These are phyloP conservation scores for Triadica sebifera DNA, from an alignment of 345 rosid genomes.

Conservation along the genomic window DNA sequence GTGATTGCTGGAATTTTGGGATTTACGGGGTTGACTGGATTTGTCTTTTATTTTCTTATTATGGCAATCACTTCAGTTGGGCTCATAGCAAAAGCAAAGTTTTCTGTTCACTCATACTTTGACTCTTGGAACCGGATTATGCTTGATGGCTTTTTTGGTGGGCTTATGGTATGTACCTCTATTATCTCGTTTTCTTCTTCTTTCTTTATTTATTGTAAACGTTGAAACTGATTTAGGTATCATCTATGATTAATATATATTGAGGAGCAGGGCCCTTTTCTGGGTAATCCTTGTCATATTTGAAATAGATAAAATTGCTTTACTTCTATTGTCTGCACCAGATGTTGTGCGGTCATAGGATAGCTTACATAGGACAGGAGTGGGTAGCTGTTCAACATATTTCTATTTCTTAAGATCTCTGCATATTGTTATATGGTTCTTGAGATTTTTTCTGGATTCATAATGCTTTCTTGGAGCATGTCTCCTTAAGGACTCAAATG, in stretches of 20 bases:
- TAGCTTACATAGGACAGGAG: not conserved
- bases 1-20: conserved; percentile 90
- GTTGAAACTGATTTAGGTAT: not conserved
- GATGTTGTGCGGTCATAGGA: not conserved
- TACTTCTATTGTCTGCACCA: not conserved
- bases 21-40: conserved; percentile 78
- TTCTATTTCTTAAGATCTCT: too few relatives aligned
- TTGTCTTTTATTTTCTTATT: conserved; percentile 69
- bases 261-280: not conserved
- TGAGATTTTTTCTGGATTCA: not conserved
- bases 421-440: not conserved
- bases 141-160: conserved; percentile 82
- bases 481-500: not conserved
- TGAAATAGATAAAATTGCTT: not conserved
- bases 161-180: conserved; percentile 70
- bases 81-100: conserved; percentile 79
- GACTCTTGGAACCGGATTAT: conserved; percentile 71
- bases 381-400: too few relatives aligned
- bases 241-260: not conserved
- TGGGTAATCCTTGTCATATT: not conserved
- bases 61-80: conserved; percentile 86
- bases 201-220: not conserved
- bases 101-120: conserved; percentile 71
- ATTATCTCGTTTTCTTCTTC: not conserved
- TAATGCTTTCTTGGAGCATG: not conserved